A percentile compares a stretch with the other conserved stretches of the same genome.
These are phyloP conservation scores for Gracilaria caudata DNA, from an alignment of 23 red algal genomes.

Conservation along the genomic window DNA sequence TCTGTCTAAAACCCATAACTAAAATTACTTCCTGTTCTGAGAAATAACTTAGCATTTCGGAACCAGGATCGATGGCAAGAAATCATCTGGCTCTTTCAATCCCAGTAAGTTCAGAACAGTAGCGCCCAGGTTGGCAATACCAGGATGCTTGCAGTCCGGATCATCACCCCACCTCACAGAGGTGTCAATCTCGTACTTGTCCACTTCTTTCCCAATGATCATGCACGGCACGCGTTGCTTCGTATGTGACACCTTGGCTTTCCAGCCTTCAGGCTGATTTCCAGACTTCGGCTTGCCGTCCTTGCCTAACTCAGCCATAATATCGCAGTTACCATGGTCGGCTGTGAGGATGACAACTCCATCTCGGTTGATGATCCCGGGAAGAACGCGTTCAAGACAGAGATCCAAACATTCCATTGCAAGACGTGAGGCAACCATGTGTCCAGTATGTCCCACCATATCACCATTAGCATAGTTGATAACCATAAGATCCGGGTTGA, in stretches of 20 bases:
- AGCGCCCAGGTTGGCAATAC: constrained; percentile 79
- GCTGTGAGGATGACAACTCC: constrained; percentile 78
- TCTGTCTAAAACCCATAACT: constrained; percentile 8
- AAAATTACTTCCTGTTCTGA: background rate
- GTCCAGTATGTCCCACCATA: constrained; percentile 93
- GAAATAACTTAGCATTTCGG: constrained; percentile 10
- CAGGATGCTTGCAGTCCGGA: constrained; percentile 62
- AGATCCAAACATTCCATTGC: constrained; percentile 85
- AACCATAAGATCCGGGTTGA: constrained; percentile 83
- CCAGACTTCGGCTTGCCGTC: constrained; percentile 72
- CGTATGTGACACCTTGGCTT: constrained; percentile 81
- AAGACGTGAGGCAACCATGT: constrained; percentile 78
- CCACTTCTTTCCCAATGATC: constrained; percentile 70
- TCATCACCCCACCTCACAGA: constrained; percentile 65
- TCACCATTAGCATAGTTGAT: constrained; percentile 89
- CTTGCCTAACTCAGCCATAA: constrained; percentile 86
- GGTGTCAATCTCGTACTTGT: constrained; percentile 75
- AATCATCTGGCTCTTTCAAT: constrained; percentile 69
- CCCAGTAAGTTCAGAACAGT: constrained; percentile 84
- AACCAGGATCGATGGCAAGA: constrained; percentile 69
- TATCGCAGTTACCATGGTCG: constrained; percentile 93
- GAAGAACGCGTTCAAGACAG: constrained; percentile 77
- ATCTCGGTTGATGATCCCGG: constrained; percentile 61
- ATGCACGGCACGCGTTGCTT: constrained; percentile 79
- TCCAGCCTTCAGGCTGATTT: constrained; percentile 84